A percentile compares a stretch with the other conserved stretches of the same genome.
These are phyloP conservation scores for Monilinia polystroma DNA, from an alignment of 2,329 filamentous ascomycete genomes.

Conservation along the genomic window DNA sequence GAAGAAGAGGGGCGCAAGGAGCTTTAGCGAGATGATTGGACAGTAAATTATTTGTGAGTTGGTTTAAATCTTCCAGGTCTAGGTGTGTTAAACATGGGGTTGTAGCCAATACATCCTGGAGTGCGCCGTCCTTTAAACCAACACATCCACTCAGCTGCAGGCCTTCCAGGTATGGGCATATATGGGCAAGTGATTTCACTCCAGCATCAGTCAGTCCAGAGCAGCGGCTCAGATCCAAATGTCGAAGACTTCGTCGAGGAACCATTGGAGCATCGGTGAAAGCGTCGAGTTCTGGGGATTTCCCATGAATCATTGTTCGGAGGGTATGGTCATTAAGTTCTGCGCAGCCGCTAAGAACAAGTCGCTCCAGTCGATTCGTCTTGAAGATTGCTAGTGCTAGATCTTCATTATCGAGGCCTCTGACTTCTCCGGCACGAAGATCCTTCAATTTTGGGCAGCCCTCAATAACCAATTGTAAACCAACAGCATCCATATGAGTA, in stretches of 20 bases:
- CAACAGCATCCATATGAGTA: conserved; percentile 75
- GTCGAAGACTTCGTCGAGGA: conserved; percentile 72
- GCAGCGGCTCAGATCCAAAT: conserved; percentile 84
- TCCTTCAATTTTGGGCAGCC: conserved; percentile 74
- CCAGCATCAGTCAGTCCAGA: conserved; percentile 68
- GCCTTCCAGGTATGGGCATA: conserved; percentile 77
- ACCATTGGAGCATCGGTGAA: conserved; percentile 75
- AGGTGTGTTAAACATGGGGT: conserved; percentile 78
- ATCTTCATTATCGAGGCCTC: conserved; percentile 71
- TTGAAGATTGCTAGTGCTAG: conserved; percentile 74
- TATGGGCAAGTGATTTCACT: conserved; percentile 67
- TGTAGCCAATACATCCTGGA: conserved; percentile 71
- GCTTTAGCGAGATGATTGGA: conserved; percentile 71
- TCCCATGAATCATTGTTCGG: conserved; percentile 70
- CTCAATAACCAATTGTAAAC: conserved; percentile 69
- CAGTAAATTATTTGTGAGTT: conserved; percentile 73
- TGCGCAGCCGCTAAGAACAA: conserved; percentile 77
- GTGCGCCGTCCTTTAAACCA: conserved; percentile 69
- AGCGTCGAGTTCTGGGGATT: conserved; percentile 74
- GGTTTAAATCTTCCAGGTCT: conserved; percentile 81
- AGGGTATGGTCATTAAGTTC: conserved; percentile 76
- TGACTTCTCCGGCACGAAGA: conserved; percentile 77
- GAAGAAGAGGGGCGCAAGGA: conserved; percentile 67
- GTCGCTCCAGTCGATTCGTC: conserved; percentile 77
- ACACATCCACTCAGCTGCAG: conserved; percentile 78